These are phyloP conservation scores for Penicillium soppii DNA, from an alignment of 495 filamentous ascomycete genomes.

Conservation along the genomic window DNA sequence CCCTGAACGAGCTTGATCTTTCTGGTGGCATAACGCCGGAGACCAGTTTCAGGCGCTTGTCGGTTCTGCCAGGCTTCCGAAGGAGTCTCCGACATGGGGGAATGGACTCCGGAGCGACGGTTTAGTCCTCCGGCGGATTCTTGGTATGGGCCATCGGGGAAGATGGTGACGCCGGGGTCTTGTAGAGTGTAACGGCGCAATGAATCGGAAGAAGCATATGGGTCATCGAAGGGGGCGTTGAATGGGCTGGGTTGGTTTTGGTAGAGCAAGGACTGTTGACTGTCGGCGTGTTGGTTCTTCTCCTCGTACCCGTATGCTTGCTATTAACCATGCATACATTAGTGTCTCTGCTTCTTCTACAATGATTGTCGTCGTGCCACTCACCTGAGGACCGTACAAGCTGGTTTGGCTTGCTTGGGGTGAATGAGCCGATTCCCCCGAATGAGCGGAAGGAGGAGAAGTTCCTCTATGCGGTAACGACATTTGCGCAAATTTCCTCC, in stretches of 20 bases:
- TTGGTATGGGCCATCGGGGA: conserved; percentile 49
- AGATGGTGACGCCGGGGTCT: conserved; percentile 33
- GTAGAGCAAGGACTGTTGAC: conserved; percentile 28
- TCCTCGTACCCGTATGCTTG: conserved; percentile 30
- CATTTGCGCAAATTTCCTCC: conserved; percentile 21
- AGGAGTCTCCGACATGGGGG: conserved; percentile 37
- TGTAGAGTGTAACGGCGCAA: conserved; percentile 38
- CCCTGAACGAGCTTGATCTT: conserved; percentile 97
- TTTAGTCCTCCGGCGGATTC: conserved; percentile 50
- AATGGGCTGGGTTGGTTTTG: conserved; percentile 56
- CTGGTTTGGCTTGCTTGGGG: conserved; percentile 24
- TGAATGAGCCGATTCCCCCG: conserved; percentile 20
- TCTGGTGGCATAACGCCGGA: conserved; percentile 87
- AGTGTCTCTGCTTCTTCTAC: conserved; percentile 1
- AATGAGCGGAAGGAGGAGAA: conserved; percentile 25
- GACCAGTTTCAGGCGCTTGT: conserved; percentile 63
- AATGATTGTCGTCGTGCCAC: no score
- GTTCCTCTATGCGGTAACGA: conserved; percentile 15
- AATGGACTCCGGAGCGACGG: conserved; percentile 19
- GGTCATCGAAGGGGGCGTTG: conserved; percentile 67
- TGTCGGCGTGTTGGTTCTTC: conserved; percentile 26
- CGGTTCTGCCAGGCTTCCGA: conserved; percentile 80
- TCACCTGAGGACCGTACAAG: conserved; percentile 11
- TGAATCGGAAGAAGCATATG: conserved; percentile 60
- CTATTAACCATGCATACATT: conserved; percentile 7